These are phyloP conservation scores for Odonthalia washingtoniensis DNA, from an alignment of 31 red algal species.

Conservation along the genomic window DNA sequence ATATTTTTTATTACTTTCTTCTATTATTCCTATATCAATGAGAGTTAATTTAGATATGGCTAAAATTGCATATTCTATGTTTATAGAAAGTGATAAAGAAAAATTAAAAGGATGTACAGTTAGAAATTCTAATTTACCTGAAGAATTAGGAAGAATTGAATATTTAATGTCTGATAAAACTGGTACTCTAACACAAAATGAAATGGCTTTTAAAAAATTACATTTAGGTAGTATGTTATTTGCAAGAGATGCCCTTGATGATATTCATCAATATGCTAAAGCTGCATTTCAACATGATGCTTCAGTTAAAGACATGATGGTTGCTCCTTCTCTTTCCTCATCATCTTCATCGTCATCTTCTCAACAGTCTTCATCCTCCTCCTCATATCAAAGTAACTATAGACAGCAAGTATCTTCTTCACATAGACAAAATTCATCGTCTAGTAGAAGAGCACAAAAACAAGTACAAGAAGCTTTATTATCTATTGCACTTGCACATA, in stretches of 20 bases:
- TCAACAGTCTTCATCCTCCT: conserved; percentile 6
- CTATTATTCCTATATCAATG: conserved; percentile 98
- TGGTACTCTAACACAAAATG: conserved; percentile 95
- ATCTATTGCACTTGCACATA: conserved; percentile 91
- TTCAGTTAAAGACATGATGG: neutral
- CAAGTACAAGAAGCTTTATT: conserved; percentile 86
- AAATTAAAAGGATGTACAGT: conserved; percentile 83
- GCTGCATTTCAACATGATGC: conserved; percentile 72
- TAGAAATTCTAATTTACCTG: conserved; percentile 89
- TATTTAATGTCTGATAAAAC: conserved; percentile 97
- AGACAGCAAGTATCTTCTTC: conserved; percentile 19
- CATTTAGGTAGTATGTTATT: conserved; percentile 93
- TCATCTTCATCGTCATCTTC: conserved; percentile 5
- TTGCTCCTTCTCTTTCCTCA: neutral
- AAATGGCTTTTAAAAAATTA: conserved; percentile 98
- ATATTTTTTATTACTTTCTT: conserved; percentile 91
- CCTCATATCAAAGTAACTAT: neutral
- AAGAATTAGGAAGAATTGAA: conserved; percentile 95
- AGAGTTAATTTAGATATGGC: conserved; percentile 97
- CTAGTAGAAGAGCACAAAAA: conserved; percentile 47
- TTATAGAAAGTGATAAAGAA: conserved; percentile 79
- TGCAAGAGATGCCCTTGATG: conserved; percentile 79
- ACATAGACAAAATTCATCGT: neutral
- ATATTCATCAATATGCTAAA: conserved; percentile 74
- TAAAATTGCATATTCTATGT: conserved; percentile 84